Percentiles rank a stretch among this genome's conserved stretches.
phyloP scores from a whole-genome alignment of 108 stramenopile genomes.

The Halocafeteria seosinensis region DNA sequence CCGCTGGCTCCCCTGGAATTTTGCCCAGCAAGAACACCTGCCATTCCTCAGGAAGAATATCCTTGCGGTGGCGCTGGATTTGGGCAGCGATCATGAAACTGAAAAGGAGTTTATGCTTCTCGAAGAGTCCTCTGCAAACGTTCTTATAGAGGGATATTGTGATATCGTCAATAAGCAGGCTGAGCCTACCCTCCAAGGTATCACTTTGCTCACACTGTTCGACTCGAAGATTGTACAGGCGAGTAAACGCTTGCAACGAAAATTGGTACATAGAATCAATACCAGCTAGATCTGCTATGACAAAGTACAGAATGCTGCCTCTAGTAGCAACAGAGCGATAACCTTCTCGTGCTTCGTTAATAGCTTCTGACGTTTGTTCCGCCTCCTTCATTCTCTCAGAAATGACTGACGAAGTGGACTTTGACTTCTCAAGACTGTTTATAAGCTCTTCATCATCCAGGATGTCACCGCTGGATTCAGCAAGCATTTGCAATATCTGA shows the following conservation, averaged over 20 bases:
- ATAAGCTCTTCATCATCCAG: conserved; percentile 33
- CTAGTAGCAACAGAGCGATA: conserved; percentile 39
- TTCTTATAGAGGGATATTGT: conserved; percentile 32
- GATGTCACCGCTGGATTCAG: conserved; percentile 31
- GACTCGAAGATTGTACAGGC: conserved; percentile 26
- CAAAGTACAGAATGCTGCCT: conserved; percentile 38
- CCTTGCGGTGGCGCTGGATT: not conserved
- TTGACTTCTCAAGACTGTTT: conserved; percentile 16
- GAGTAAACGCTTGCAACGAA: conserved; percentile 37
- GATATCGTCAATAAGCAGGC: conserved; percentile 28
- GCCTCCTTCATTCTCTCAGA: conserved; percentile 30
- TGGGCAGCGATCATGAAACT: conserved; percentile 16
- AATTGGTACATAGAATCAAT: conserved; percentile 48
- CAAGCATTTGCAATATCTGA: conserved; percentile 24
- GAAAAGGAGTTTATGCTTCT: conserved; percentile 23
- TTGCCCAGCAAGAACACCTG: conserved; percentile 20
- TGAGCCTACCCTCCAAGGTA: conserved; percentile 16
- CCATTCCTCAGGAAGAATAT: conserved; percentile 27
- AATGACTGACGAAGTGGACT: conserved; percentile 32
- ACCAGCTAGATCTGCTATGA: conserved; percentile 28
- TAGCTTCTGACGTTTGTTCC: conserved; percentile 30
- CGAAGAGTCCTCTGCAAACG: conserved; percentile 32
- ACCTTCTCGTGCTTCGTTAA: conserved; percentile 28
- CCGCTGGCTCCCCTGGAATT: not conserved
- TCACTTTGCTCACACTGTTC: conserved; percentile 18